Conservation (phyloP, 129 eudicot genomes). For the Rutidosis leptorrhynchoides region DNA sequence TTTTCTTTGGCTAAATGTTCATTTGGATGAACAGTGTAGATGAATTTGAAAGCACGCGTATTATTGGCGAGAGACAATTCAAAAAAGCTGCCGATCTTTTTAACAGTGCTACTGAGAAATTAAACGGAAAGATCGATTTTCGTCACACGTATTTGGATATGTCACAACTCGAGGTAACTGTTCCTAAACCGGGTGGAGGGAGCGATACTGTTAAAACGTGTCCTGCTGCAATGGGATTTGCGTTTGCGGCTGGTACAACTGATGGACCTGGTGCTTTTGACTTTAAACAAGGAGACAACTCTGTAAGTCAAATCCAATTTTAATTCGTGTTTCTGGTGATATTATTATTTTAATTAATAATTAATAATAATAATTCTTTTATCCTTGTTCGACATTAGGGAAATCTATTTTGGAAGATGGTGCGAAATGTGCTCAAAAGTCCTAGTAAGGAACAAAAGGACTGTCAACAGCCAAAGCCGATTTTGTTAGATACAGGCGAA, state of each 20-base stretch:
- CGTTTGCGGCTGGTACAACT: constrained; percentile 99
- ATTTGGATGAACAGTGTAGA: constrained; percentile 57
- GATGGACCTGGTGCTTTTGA: constrained; percentile 99
- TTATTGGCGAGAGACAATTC: constrained; percentile 89
- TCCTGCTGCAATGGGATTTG: constrained; percentile 99
- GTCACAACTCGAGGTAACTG: constrained; percentile 71
- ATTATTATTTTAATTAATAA: no score
- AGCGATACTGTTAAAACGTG: constrained; percentile 69
- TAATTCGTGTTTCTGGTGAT: neutral
- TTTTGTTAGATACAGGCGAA: constrained; percentile 94
- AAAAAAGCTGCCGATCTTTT: constrained; percentile 82
- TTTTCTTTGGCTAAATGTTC: constrained; percentile 8
- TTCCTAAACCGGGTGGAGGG: constrained; percentile 64
- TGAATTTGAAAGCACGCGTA: constrained; percentile 97
- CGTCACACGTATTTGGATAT: constrained; percentile 81
- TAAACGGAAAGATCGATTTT: constrained; percentile 76
- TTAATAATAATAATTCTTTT: neutral
- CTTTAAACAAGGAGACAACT: constrained; percentile 86
- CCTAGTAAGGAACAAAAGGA: constrained; percentile 73
- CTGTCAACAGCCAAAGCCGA: constrained; percentile 95
- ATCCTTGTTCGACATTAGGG: constrained; percentile 47
- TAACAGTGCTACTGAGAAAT: constrained; percentile 67
- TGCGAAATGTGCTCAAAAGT: constrained; percentile 74
- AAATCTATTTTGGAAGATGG: constrained; percentile 90
- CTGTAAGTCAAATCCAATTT: constrained; percentile 36